Conservation (phyloP, 2,329 filamentous ascomycete species). For the Chaetothyriales sp. region DNA sequence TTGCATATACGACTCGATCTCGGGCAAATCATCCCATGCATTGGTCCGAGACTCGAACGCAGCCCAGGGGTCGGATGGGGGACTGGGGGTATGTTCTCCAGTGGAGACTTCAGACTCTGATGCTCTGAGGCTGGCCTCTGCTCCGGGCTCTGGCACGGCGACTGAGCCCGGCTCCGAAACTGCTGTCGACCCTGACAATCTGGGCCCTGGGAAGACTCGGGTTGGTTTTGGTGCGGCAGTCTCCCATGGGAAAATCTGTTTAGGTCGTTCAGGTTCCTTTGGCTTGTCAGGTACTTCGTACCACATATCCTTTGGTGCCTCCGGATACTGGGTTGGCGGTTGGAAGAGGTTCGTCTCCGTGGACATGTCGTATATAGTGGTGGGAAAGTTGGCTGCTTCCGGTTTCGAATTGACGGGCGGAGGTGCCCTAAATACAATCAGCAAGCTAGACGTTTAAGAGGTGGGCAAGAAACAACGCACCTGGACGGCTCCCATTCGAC, state of each 20-base stretch:
- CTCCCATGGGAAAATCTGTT: slow-evolving; percentile 87
- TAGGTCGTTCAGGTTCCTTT: slow-evolving; percentile 41
- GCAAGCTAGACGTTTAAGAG: slow-evolving; percentile 1
- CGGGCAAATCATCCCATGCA: slow-evolving; percentile 84
- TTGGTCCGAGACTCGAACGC: slow-evolving; percentile 58
- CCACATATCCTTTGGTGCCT: slow-evolving; percentile 77
- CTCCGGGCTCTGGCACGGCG: background rate
- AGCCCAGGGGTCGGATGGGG: slow-evolving; percentile 35
- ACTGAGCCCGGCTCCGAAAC: slow-evolving; percentile 11
- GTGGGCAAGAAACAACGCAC: slow-evolving; percentile 26
- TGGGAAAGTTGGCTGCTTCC: slow-evolving; percentile 73
- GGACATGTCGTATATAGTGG: slow-evolving; percentile 70
- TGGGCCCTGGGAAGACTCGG: slow-evolving; percentile 31
- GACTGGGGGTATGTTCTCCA: slow-evolving; percentile 3
- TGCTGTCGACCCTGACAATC: slow-evolving; percentile 10
- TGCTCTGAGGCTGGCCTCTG: slow-evolving; percentile 1
- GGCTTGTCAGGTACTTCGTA: slow-evolving; percentile 57
- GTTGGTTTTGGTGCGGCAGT: slow-evolving; percentile 47
- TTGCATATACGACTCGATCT: slow-evolving; percentile 79
- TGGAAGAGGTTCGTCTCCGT: slow-evolving; percentile 61
- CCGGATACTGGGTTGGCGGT: slow-evolving; percentile 62
- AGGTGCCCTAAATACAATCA: slow-evolving; percentile 38
- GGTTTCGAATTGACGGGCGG: slow-evolving; percentile 56
- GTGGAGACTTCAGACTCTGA: slow-evolving; percentile 9
- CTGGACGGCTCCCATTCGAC: slow-evolving; percentile 50